Base-by-base conservation (phyloP, 2,329 filamentous ascomycete species). In the Penicillium crustosum region DNA sequence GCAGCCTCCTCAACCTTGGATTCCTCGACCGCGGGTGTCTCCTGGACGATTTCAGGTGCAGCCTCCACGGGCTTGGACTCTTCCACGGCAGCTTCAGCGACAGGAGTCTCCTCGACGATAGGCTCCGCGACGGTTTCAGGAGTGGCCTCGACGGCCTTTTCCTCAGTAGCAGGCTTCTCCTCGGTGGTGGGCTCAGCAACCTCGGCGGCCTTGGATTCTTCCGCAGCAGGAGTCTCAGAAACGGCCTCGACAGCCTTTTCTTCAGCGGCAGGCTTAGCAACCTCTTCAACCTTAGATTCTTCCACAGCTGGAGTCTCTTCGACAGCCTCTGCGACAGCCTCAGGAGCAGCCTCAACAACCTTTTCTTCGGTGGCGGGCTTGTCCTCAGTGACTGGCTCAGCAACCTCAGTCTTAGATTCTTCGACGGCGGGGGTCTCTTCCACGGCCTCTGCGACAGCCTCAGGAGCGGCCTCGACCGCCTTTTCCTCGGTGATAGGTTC, bases 281-380 rank as follows among this genome's bases (percentile, higher is more conserved):
- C 48, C 35, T 52, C 49, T 6, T 25, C 29, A 12, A 4, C 19
- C 53, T 49, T 55, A 0, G 55, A 27, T 12, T 61, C 42, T 17
- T 54, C 51, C 1, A 41, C 23, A 23, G 7, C 33, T 10, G 36
- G 35, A 4, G 25, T 41, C 13, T 41, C 48, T 10, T 25, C 21
- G 8, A 27, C 15, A 27, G 21, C 4, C 15, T 27, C 41, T 12
- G 41, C 41, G n/a, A 21, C 27, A 15, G 48, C 8, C 15, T 57
- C 50, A 5, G 49, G 10, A 2, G 12, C 23, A 1, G 33, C 21
- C 17, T 38, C 53, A 15, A 21, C 13, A 9, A 48, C 50, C 15
- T 49, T 31, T 49, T 67, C 60, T 27, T 63, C 53, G 31, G 19
- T n/a, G 7, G 6, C 9, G 0, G 39, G 19, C 43, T 50, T n/a